Evolutionary conservation across 805 yeast genomes (phyloP).

Genomic region (Pichia rugopelliculosa): DNA sequence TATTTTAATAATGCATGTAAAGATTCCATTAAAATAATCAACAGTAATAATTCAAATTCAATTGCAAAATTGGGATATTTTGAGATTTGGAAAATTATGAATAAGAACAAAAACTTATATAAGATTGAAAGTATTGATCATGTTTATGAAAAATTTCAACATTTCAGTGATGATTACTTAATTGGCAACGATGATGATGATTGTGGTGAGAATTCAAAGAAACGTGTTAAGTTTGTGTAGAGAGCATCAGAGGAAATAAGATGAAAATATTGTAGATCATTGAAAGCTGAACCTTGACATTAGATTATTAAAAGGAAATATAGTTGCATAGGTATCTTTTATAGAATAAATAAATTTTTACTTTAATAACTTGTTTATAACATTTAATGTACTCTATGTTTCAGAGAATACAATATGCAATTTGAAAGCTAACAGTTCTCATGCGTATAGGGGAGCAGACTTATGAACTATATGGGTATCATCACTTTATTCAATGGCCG

Average conservation of each 20-base stretch:
- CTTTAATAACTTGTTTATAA: too few relatives aligned
- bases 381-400: too few relatives aligned
- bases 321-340: too few relatives aligned
- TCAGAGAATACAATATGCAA: too few relatives aligned
- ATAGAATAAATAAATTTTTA: too few relatives aligned
- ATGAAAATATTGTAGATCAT: too few relatives aligned
- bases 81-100: slow-evolving; percentile 12
- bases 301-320: not conserved
- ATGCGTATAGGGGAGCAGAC: too few relatives aligned
- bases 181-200: not conserved
- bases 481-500: too few relatives aligned
- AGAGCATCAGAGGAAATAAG: too few relatives aligned
- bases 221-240: slow-evolving; percentile 4
- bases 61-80: slow-evolving; percentile 13
- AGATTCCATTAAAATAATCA: slow-evolving; percentile 6
- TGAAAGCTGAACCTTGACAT: too few relatives aligned
- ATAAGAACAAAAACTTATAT: slow-evolving; percentile 13
- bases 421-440: too few relatives aligned
- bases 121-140: not conserved
- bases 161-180: not conserved
- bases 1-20: slow-evolving; percentile 17
- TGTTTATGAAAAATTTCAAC: slow-evolving; percentile 1
- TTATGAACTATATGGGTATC: too few relatives aligned
- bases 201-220: not conserved
- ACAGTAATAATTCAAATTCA: slow-evolving; percentile 1